Base-by-base conservation (phyloP, 2,329 filamentous ascomycete genomes). In the Xylariaceae sp. region DNA sequence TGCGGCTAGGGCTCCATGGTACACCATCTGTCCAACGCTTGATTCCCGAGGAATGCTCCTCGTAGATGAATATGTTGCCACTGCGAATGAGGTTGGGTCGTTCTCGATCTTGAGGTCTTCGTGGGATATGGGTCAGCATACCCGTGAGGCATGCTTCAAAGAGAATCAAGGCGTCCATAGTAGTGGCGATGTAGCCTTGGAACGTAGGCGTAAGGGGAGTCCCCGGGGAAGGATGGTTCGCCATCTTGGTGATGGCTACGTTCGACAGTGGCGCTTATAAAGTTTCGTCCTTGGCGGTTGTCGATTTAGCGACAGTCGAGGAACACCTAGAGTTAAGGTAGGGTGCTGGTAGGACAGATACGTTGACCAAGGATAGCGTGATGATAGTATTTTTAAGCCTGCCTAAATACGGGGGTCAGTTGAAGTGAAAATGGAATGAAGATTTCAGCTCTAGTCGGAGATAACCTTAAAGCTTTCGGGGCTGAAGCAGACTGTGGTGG, bases 11-110 rank as follows among this genome's bases (percentile, higher is more conserved):
- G 63, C 89, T 95, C 91, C 91, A 96, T 5, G 87, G 86, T 8
- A 92, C 83, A 11, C 91, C 91, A 63, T 96, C 91, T 0, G 91
- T 96, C 91, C 91, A 96, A 53, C 91, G 80, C 74, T 95, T 95
- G 73, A 96, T 95, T 4, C 90, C 90, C 0, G 91, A 95, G 0
- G 89, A 86, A 58, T 89, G 86, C 69, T 96, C 90, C 66, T 95
- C 90, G 70, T 96, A 96, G 61, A 96, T 89, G 72, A 96, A 94
- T 46, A 96, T 82, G 62, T 87, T 87, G 37, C 91, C 91, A 62
- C 89, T 95, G 62, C 81, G 81, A 67, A 96, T 94, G 50, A 95
- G 80, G 26, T 83, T 78, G 29, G 78, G 76, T 50, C 91, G 81
- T 71, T 96, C 91, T 50, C 89, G 80, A 65, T 96, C 91, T 69